These are phyloP conservation scores for Coemansia guatemalensis DNA, from an alignment of 192 early-diverging fungal species.

Conservation along the genomic window DNA sequence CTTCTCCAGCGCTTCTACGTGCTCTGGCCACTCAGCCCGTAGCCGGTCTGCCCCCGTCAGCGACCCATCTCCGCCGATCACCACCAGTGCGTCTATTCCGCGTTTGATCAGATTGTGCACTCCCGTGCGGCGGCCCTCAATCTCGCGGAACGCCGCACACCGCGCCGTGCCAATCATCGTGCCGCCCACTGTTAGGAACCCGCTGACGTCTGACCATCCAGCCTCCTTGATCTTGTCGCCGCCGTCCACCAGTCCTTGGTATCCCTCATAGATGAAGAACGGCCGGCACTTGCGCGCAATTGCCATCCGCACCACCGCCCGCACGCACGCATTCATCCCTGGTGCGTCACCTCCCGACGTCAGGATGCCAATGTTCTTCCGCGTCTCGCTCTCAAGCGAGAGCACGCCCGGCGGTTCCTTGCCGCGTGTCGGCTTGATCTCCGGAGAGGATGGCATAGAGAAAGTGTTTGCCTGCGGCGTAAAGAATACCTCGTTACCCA, in stretches of 20 bases:
- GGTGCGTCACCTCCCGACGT: constrained; percentile 94
- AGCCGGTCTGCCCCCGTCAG: constrained; percentile 94
- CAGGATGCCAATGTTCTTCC: constrained; percentile 87
- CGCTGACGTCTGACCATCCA: constrained; percentile 89
- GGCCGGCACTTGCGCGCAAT: constrained; percentile 80
- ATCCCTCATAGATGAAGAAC: constrained; percentile 93
- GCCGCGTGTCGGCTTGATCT: constrained; percentile 13
- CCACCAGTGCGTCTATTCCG: constrained; percentile 93
- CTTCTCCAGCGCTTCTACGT: constrained; percentile 73
- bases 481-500: constrained; percentile 79
- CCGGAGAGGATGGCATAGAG: constrained; percentile 45
- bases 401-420: constrained; percentile 7
- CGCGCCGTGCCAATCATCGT: constrained; percentile 95
- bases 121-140: constrained; percentile 79
- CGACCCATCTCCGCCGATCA: constrained; percentile 96
- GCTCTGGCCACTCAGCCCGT: constrained; percentile 85
- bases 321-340: constrained; percentile 98
- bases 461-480: constrained; percentile 60
- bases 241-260: constrained; percentile 94
- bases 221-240: constrained; percentile 81
- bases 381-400: constrained; percentile 2
- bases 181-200: constrained; percentile 82
- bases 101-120: constrained; percentile 84
- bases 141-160: constrained; percentile 80
- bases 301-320: constrained; percentile 85